phyloP scores from a whole-genome alignment of 345 rosid genomes.

The Hibiscus trionum region DNA sequence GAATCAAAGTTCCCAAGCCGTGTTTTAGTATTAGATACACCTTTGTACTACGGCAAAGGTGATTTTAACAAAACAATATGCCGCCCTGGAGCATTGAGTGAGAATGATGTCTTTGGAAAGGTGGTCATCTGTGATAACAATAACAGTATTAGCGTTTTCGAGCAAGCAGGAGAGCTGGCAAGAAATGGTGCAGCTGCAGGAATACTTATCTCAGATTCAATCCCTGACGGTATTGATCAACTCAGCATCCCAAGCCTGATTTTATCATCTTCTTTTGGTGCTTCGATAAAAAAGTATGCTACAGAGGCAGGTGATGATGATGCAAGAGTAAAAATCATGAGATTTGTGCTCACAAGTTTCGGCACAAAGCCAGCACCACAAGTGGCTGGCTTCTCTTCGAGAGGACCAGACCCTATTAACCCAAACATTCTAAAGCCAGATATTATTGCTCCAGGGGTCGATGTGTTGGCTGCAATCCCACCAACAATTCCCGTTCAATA shows the following conservation, averaged over 20 bases:
- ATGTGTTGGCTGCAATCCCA: constrained; percentile 15
- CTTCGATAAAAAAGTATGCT: background rate
- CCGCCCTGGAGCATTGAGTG: background rate
- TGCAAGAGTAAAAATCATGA: background rate
- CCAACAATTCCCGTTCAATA: constrained; percentile 2
- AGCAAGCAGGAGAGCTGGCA: background rate
- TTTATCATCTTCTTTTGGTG: background rate
- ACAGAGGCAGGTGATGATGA: background rate
- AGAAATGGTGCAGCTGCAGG: background rate
- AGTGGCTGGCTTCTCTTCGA: constrained; percentile 6
- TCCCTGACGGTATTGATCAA: background rate
- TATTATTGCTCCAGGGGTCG: constrained; percentile 17
- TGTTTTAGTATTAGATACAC: background rate
- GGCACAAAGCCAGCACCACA: background rate
- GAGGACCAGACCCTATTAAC: constrained; percentile 6
- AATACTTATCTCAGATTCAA: background rate
- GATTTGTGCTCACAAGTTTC: background rate
- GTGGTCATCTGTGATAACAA: background rate
- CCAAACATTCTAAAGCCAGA: constrained; percentile 7
- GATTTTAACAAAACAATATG: background rate
- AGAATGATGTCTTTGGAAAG: background rate
- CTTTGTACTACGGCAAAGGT: constrained; percentile 1
- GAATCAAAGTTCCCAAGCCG: background rate
- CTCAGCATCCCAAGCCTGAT: background rate
- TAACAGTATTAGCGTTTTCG: background rate